phyloP scores from a whole-genome alignment of 306 rosid genomes.

The Astragalus glycyphyllos region DNA sequence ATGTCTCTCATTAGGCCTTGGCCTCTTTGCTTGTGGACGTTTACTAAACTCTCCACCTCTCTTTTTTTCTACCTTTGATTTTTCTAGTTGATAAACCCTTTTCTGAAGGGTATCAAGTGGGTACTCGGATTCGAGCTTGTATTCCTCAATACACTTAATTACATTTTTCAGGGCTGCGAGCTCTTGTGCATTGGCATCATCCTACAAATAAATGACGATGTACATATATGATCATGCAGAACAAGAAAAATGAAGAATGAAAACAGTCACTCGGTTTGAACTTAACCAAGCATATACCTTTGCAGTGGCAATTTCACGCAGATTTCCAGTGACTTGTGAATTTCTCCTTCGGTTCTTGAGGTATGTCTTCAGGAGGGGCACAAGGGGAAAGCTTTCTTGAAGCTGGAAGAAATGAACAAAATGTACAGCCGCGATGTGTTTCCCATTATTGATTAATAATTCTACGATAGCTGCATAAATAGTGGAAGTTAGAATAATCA shows the following conservation, averaged over 20 bases:
- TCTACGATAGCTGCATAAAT: constrained; percentile 65
- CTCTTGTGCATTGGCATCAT: constrained; percentile 49
- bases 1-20: constrained; percentile 56
- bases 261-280: constrained; percentile 32
- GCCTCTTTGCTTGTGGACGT: constrained; percentile 65
- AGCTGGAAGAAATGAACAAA: constrained; percentile 73
- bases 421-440: constrained; percentile 70
- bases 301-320: constrained; percentile 48
- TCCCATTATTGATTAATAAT: constrained; percentile 55
- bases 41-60: constrained; percentile 59
- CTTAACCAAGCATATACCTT: constrained; percentile 54
- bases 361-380: constrained; percentile 73
- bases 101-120: constrained; percentile 78
- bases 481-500: constrained; percentile 31
- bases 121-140: constrained; percentile 73
- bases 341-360: constrained; percentile 78
- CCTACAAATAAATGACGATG: constrained; percentile 40
- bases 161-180: constrained; percentile 68
- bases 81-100: constrained; percentile 76
- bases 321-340: constrained; percentile 68
- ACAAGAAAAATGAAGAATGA: constrained; percentile 25
- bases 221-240: constrained; percentile 12
- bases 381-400: constrained; percentile 65
- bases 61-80: constrained; percentile 64
- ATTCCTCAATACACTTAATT: constrained; percentile 60